Percentiles rank a stretch among this genome's conserved stretches.
These are phyloP conservation scores for Ganoderma sinense DNA, from an alignment of 1,284 basidiomycete genomes.

Conservation along the genomic window DNA sequence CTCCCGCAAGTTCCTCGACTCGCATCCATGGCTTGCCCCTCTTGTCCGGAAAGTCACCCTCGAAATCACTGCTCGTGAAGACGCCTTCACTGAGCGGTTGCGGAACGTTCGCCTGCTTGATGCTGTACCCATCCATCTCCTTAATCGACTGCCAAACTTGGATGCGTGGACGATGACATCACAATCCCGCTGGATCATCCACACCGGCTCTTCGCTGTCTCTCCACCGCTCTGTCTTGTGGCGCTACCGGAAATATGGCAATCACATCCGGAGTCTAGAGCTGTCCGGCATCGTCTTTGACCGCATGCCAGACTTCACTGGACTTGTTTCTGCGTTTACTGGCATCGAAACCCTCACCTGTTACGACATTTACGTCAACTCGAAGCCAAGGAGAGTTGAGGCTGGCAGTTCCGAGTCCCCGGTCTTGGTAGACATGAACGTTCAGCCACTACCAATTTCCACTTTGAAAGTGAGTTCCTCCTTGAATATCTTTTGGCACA, in stretches of 20 bases:
- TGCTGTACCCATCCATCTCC: neutral
- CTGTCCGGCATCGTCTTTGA: neutral
- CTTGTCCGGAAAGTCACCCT: neutral
- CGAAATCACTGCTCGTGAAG: neutral
- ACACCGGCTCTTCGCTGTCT: too few relatives aligned
- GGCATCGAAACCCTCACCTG: neutral
- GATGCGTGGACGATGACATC: neutral
- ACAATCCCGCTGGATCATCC: too few relatives aligned
- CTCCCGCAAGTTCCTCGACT: neutral
- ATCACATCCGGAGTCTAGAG: neutral
- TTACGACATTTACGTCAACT: neutral
- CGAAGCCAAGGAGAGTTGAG: too few relatives aligned
- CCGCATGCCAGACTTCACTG: neutral
- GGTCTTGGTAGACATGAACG: neutral
- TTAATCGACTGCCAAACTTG: neutral
- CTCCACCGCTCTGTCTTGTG: neutral
- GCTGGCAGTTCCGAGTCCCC: too few relatives aligned
- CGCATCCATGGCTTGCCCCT: neutral
- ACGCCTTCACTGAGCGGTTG: too few relatives aligned
- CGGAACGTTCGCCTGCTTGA: neutral
- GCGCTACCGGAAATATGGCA: neutral
- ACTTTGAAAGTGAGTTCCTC: too few relatives aligned
- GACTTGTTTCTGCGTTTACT: neutral
- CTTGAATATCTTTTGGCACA: neutral
- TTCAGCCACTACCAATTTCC: too few relatives aligned